phyloP scores from a whole-genome alignment of 805 yeast species.

The Maudiozyma serrabonitensis region DNA sequence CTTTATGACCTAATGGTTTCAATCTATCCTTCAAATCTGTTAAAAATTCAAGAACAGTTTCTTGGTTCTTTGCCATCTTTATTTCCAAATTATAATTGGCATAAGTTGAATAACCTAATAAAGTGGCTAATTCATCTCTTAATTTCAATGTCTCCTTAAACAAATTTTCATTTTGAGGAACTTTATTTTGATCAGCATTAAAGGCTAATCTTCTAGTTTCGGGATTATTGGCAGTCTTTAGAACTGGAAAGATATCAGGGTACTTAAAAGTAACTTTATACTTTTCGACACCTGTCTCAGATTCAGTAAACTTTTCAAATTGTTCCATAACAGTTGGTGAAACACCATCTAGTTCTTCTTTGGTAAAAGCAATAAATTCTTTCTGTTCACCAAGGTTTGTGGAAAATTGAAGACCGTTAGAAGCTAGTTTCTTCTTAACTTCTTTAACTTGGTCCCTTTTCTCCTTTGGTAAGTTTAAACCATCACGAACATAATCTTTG shows the following conservation, averaged over 20 bases:
- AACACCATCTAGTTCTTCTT: slow-evolving; percentile 62
- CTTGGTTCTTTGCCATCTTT: slow-evolving; percentile 68
- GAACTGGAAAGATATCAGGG: slow-evolving; percentile 71
- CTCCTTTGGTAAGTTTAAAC: slow-evolving; percentile 51
- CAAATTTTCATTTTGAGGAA: slow-evolving; percentile 52
- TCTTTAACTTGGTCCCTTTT: slow-evolving; percentile 47
- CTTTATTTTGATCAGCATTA: slow-evolving; percentile 59
- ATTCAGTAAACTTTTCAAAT: slow-evolving; percentile 37
- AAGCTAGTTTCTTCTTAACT: slow-evolving; percentile 51
- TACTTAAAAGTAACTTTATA: slow-evolving; percentile 69
- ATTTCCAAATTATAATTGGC: slow-evolving; percentile 66
- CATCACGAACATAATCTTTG: slow-evolving; percentile 53
- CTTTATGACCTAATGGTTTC: slow-evolving; percentile 48
- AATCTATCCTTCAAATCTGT: slow-evolving; percentile 51
- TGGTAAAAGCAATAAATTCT: slow-evolving; percentile 49
- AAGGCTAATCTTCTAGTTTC: slow-evolving; percentile 60
- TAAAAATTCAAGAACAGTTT: slow-evolving; percentile 51
- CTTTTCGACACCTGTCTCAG: slow-evolving; percentile 33
- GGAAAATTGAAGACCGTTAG: slow-evolving; percentile 44
- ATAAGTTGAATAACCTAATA: slow-evolving; percentile 58
- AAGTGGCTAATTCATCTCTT: slow-evolving; percentile 51
- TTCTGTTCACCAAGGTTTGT: slow-evolving; percentile 66
- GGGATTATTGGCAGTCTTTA: slow-evolving; percentile 56
- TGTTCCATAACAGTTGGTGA: slow-evolving; percentile 54
- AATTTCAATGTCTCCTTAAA: slow-evolving; percentile 50